Base-by-base conservation (phyloP, 805 yeast species). In the Suhomyces sp. region DNA sequence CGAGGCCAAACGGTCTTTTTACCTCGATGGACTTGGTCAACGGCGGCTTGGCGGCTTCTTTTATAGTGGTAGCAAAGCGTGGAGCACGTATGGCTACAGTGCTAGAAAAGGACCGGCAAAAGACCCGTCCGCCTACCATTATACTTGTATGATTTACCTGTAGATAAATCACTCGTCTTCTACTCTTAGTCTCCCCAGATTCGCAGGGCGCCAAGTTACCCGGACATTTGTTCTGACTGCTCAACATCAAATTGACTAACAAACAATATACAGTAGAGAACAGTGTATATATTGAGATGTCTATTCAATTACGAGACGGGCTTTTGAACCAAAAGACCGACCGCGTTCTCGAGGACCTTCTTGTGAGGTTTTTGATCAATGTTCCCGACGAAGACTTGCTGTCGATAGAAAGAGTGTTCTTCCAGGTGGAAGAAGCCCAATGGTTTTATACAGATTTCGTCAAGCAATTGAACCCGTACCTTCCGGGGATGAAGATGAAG, bases 401-500 rank as follows among this genome's bases (percentile, higher is more conserved):
- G 33, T 81, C 92, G 13, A 80, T 85, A 27, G 93, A 73, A 55
- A 79, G 99, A 64, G 87, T 92, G 24, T 82, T 91, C 64, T 94
- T 94, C 73, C 96, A 92, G 67, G 86, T 94, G 42, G 99, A 94
- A 74, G 98, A 94, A 69, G 99, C 99, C 2, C 97, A 91, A 60
- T 94, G 99, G 99, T 94, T 88, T 66, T 94, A 92, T 70, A 81
- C 87, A 48, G 99, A 94, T 70, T 92, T 87, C 62, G 78, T 87
- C 10, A 80, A 92, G 35, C 81, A 80, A 35, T 71, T 86, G 61
- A 87, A 90, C 66, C 92, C 94, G 3, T 68, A 77, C 31, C 76
- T 93, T 54, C 98, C 97, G 1, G 66, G 81, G 2, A 72, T 92
- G 76, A 87, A 86, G 63, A 84, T 91, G 82, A 87, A 87, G 66